phyloP scores from a whole-genome alignment of 148 eudicot genomes.

The Fallopia convolvulus region DNA sequence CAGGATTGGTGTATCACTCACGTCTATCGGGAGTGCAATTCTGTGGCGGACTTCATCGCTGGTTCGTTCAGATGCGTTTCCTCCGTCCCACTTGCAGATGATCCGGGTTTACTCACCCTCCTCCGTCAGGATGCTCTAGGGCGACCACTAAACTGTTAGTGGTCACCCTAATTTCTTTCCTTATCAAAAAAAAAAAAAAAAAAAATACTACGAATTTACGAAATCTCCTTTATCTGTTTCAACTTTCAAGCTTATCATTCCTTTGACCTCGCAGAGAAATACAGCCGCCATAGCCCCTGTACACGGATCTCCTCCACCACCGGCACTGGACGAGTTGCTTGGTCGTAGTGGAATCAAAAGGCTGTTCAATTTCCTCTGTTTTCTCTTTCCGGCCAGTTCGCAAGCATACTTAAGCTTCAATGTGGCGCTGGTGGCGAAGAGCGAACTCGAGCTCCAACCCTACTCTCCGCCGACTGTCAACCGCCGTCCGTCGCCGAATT shows the following conservation, averaged over 20 bases:
- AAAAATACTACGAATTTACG: neutral
- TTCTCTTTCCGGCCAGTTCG: neutral
- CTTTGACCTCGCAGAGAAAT: slow-evolving; percentile 3
- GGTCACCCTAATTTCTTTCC: too few relatives aligned
- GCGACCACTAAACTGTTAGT: too few relatives aligned
- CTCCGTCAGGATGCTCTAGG: too few relatives aligned
- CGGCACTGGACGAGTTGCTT: neutral
- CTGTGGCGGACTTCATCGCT: too few relatives aligned
- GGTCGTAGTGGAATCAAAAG: neutral
- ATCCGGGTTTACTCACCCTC: too few relatives aligned
- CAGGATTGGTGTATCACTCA: too few relatives aligned
- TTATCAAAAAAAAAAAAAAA: too few relatives aligned
- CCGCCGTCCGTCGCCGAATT: slow-evolving; percentile 21
- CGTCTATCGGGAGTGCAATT: too few relatives aligned
- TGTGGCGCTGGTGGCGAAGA: slow-evolving; percentile 23
- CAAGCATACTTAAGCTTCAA: neutral
- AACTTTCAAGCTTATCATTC: neutral
- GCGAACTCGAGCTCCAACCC: slow-evolving; percentile 11
- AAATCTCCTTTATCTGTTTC: neutral
- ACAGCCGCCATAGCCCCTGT: neutral
- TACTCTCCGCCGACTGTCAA: slow-evolving; percentile 33
- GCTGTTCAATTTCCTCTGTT: neutral
- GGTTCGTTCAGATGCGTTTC: too few relatives aligned
- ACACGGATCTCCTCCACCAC: neutral
- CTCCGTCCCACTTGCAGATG: too few relatives aligned